phyloP scores from a whole-genome alignment of 768 basidiomycete species.

The Naematelia encephala region DNA sequence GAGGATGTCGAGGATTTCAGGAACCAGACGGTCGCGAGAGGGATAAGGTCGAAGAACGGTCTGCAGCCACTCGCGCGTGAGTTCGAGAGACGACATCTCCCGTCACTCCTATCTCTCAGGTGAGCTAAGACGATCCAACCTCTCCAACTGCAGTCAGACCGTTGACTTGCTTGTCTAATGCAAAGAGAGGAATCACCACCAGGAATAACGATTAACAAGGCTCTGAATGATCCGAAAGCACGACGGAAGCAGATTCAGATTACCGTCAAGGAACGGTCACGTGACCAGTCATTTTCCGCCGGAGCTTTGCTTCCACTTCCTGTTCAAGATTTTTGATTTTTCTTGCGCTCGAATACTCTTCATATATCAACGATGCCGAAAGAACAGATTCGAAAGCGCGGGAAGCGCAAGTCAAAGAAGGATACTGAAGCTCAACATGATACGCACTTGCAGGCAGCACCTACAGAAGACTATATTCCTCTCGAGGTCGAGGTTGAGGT shows the following conservation, averaged over 20 bases:
- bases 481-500: conserved; percentile 7
- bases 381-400: conserved; percentile 48
- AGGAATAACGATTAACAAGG: no score
- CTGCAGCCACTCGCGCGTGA: conserved; percentile 45
- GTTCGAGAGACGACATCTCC: conserved; percentile 33
- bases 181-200: no score
- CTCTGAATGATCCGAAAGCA: not conserved
- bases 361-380: conserved; percentile 39
- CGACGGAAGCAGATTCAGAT: not conserved
- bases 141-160: no score
- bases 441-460: not conserved
- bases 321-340: not conserved
- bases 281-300: not conserved
- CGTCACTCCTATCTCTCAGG: not conserved
- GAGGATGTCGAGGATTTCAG: conserved; percentile 43
- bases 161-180: no score
- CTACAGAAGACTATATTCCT: not conserved
- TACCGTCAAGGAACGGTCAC: not conserved
- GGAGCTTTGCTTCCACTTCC: not conserved
- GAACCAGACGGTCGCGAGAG: conserved; percentile 31
- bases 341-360: not conserved
- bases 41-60: conserved; percentile 46
- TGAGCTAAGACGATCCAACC: no score
- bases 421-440: conserved; percentile 10
- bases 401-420: conserved; percentile 42